These are phyloP conservation scores for Acer negundo DNA, from an alignment of 345 rosid genomes.

Conservation along the genomic window DNA sequence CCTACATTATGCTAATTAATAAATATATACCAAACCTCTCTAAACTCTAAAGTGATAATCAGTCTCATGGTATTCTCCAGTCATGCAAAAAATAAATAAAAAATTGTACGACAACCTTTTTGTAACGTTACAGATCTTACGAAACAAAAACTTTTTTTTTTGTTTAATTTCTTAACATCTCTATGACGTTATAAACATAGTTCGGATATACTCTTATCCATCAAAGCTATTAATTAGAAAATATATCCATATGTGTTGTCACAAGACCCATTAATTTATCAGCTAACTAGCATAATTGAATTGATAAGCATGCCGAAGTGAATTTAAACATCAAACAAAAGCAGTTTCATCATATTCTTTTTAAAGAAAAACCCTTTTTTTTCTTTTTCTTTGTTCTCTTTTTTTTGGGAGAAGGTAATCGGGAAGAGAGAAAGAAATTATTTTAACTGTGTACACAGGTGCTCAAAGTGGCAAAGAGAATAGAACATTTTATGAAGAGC, in stretches of 20 bases:
- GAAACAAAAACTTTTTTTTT: too few relatives aligned
- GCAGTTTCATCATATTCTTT: neutral
- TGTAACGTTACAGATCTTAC: too few relatives aligned
- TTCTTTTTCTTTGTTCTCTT: neutral
- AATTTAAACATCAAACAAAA: neutral
- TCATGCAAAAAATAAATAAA: too few relatives aligned
- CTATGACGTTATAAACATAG: too few relatives aligned
- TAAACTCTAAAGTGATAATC: neutral
- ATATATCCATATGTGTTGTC: neutral
- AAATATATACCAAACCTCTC: neutral
- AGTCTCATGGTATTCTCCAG: neutral
- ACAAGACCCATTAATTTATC: neutral
- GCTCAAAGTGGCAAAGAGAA: conserved; percentile 11
- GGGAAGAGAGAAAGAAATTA: conserved; percentile 25
- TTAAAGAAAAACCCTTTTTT: neutral
- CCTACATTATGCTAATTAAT: too few relatives aligned
- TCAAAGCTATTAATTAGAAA: conserved; percentile 1
- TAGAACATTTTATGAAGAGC: conserved; percentile 10
- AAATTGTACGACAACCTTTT: too few relatives aligned
- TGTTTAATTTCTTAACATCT: too few relatives aligned
- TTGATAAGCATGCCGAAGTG: neutral
- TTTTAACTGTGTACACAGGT: conserved; percentile 6
- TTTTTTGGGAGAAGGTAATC: too few relatives aligned
- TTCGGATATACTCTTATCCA: neutral
- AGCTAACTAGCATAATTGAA: conserved; percentile 8